Evolutionary conservation across 1,139 yeast genomes (phyloP), one percentile per base, ranked within the genome.

Genomic region (Kurtzmaniella quercitrusa): DNA sequence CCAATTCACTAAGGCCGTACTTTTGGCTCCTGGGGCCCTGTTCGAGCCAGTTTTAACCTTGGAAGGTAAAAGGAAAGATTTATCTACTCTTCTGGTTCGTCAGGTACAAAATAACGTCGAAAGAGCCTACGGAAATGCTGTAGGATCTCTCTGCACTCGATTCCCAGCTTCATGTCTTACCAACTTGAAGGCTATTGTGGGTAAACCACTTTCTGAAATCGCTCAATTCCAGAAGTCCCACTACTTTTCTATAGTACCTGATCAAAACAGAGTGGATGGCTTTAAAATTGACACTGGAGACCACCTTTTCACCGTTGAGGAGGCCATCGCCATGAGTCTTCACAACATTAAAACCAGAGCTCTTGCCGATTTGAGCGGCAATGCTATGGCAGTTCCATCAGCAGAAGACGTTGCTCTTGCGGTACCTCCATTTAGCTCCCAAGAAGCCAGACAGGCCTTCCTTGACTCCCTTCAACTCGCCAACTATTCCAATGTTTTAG

Each of bases 11-110:
- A 93, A 94, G 60, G 88, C 96, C 2, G 88, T 85, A 40, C 70
- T 93, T 42, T 84, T 94, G 39, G 96, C 97, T 0, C 98, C 98
- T 0, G 88, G 91, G 8, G 80, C 89, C 23, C 85, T 91, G 16
- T 83, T 89, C 59, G 98, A 93, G 56, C 76, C 93, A 39, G 84
- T 93, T 11, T 68, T 93, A 47, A 88, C 97, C 3, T 84, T 88
- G 35, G 98, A 93, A 56, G 87, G 96, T 6, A 88, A 89, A 61
- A 75, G 98, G 46, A 93, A 93, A 60, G 98, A 93, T 55, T 70
- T 82, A 11, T 76, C 91, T 2, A 96, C 95, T 1, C 55, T 93
- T 22, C 82, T 87, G 1, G 73, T 91, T 48, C 78, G 85, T 50
- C 45, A 54, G 5, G 51, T 54, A 5, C 59, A 66, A 32, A 64